Evolutionary conservation across 495 filamentous ascomycete species (phyloP).

Genomic region (Lophiostoma macrostomum): DNA sequence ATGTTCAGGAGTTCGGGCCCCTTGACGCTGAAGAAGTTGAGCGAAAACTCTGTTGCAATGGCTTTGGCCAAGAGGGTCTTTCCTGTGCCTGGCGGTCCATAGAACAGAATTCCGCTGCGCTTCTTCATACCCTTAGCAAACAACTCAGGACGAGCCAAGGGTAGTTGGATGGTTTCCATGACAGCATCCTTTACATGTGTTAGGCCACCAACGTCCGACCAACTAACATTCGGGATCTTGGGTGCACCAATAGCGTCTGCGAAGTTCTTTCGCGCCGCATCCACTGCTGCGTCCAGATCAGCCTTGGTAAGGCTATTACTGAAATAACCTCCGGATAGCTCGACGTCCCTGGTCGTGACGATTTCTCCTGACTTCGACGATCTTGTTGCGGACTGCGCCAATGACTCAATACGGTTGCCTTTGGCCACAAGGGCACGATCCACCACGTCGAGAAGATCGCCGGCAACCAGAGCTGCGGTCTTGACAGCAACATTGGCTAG

Average conservation of each 20-base stretch:
- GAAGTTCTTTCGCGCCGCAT: slow-evolving; percentile 94
- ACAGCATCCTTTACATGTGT: slow-evolving; percentile 93
- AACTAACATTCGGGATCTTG: slow-evolving; percentile 94
- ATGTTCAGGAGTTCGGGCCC: slow-evolving; percentile 96
- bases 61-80: slow-evolving; percentile 97
- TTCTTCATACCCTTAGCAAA: slow-evolving; percentile 99
- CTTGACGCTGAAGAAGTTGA: slow-evolving; percentile 99
- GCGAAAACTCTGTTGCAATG: slow-evolving; percentile 94
- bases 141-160: slow-evolving; percentile 85
- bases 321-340: slow-evolving; percentile 82
- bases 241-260: slow-evolving; percentile 95
- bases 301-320: slow-evolving; percentile 74
- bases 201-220: slow-evolving; percentile 95
- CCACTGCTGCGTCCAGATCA: slow-evolving; percentile 88
- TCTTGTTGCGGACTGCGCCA: slow-evolving; percentile 50
- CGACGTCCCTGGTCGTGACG: slow-evolving; percentile 73
- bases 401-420: slow-evolving; percentile 64
- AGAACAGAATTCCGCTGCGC: slow-evolving; percentile 94
- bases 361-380: slow-evolving; percentile 1
- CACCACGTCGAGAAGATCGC: slow-evolving; percentile 90
- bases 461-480: slow-evolving; percentile 92
- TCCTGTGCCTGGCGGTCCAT: slow-evolving; percentile 93
- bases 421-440: slow-evolving; percentile 80
- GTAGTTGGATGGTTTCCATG: slow-evolving; percentile 93
- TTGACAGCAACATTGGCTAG: slow-evolving; percentile 81